Percentiles rank a stretch among this genome's conserved stretches.
Conservation (phyloP, 2,329 filamentous ascomycete species). For the Myriangium duriaei region DNA sequence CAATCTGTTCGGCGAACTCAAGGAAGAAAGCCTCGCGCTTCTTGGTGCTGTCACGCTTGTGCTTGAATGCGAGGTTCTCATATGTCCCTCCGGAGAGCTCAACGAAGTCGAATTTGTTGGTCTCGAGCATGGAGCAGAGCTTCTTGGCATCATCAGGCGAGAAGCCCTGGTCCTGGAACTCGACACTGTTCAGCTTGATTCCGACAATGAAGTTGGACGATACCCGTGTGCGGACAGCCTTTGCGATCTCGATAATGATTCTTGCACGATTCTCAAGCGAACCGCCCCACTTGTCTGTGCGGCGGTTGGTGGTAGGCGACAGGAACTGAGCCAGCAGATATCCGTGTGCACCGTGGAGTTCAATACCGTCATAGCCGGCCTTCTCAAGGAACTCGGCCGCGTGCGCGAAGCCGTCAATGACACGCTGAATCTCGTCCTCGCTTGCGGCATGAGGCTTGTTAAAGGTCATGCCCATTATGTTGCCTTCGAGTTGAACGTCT, state of each 20-base stretch:
- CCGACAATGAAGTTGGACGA: conserved; percentile 33
- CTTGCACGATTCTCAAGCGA: conserved; percentile 31
- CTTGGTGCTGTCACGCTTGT: conserved; percentile 42
- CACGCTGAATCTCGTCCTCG: conserved; percentile 40
- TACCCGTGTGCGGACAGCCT: conserved; percentile 26
- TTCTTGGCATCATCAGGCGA: conserved; percentile 37
- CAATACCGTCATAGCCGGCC: conserved; percentile 44
- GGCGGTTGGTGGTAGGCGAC: conserved; percentile 28
- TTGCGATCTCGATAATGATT: conserved; percentile 28
- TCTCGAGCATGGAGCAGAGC: conserved; percentile 38
- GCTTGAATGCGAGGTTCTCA: conserved; percentile 39
- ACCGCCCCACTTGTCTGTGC: conserved; percentile 34
- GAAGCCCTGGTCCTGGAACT: conserved; percentile 43
- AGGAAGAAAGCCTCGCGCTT: conserved; percentile 47
- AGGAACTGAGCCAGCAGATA: conserved; percentile 37
- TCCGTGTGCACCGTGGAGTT: conserved; percentile 30
- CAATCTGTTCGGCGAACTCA: conserved; percentile 45
- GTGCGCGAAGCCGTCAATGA: conserved; percentile 51
- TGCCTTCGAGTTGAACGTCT: conserved; percentile 34
- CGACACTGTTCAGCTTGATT: conserved; percentile 48
- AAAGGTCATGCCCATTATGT: conserved; percentile 37
- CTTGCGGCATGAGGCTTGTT: conserved; percentile 42
- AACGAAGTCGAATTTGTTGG: conserved; percentile 42
- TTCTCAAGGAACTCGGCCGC: conserved; percentile 49
- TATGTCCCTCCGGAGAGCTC: conserved; percentile 51